phyloP scores from a whole-genome alignment of 2,329 filamentous ascomycete species.

The Colletotrichum sp. region DNA sequence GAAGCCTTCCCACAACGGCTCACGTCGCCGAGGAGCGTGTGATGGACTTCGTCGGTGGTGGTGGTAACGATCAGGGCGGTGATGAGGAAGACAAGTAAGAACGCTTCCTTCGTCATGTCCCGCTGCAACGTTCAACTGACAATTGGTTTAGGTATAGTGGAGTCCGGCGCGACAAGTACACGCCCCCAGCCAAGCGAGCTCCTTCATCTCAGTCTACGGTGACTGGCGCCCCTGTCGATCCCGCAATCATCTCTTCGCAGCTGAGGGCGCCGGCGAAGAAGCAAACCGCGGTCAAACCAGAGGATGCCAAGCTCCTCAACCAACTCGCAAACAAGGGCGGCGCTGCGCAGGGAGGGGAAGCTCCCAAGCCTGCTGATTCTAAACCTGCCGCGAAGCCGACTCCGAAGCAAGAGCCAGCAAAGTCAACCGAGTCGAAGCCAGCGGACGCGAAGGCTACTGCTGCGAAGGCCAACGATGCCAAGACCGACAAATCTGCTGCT shows the following conservation, averaged over 20 bases:
- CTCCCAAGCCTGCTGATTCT: neutral
- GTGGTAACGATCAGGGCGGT: conserved; percentile 67
- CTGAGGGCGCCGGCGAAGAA: conserved; percentile 58
- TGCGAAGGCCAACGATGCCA: conserved; percentile 2
- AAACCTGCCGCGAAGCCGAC: conserved; percentile 3
- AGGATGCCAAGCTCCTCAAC: conserved; percentile 23
- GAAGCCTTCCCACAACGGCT: conserved; percentile 72
- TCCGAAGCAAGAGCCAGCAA: conserved; percentile 7
- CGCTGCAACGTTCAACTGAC: neutral
- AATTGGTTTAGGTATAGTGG: conserved; percentile 77
- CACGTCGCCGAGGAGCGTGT: conserved; percentile 92
- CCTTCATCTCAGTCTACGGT: conserved; percentile 77
- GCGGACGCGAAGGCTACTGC: conserved; percentile 8
- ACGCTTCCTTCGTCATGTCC: neutral
- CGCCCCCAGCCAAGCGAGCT: conserved; percentile 84
- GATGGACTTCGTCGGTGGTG: conserved; percentile 67
- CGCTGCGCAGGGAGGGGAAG: neutral
- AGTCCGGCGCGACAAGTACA: conserved; percentile 87
- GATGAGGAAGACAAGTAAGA: conserved; percentile 93
- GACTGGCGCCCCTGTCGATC: conserved; percentile 79
- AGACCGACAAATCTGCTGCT: conserved; percentile 22
- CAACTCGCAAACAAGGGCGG: conserved; percentile 3
- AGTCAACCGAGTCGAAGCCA: neutral
- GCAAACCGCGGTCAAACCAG: conserved; percentile 38
- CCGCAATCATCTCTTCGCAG: conserved; percentile 90